These are phyloP conservation scores for Podospora australis DNA, from an alignment of 495 filamentous ascomycete genomes.

Conservation along the genomic window DNA sequence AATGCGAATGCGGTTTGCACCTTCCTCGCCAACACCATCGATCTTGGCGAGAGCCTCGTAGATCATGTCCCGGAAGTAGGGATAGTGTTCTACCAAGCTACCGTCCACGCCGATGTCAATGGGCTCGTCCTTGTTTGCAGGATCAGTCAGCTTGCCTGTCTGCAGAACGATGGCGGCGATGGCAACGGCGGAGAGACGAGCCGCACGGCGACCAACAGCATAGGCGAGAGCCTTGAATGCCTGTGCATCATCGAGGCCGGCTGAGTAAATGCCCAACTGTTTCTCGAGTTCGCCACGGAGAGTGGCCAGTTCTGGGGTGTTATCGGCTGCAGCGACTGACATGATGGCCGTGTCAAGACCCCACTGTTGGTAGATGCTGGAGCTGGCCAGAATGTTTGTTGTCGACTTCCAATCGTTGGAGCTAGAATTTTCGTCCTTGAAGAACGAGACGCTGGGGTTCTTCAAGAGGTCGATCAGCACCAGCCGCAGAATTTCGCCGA, in stretches of 20 bases:
- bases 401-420: constrained; percentile 59
- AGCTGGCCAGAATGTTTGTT: constrained; percentile 56
- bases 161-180: constrained; percentile 74
- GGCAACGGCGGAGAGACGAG: constrained; percentile 80
- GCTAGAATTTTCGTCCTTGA: constrained; percentile 60
- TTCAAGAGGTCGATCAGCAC: constrained; percentile 62
- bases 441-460: constrained; percentile 54
- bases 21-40: constrained; percentile 60
- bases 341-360: constrained; percentile 84
- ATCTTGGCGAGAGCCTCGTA: constrained; percentile 64
- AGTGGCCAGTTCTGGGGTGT: constrained; percentile 51
- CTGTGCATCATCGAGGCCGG: constrained; percentile 69
- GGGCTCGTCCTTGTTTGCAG: constrained; percentile 45
- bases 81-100: constrained; percentile 85
- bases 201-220: constrained; percentile 82
- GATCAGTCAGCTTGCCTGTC: constrained; percentile 56
- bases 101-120: constrained; percentile 91
- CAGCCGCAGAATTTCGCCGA: constrained; percentile 86
- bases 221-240: constrained; percentile 73
- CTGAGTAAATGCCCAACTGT: constrained; percentile 62
- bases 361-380: constrained; percentile 72
- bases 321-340: constrained; percentile 73
- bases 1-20: constrained; percentile 76
- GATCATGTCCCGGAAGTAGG: constrained; percentile 73
- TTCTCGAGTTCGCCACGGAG: constrained; percentile 72